Percentiles rank a stretch among this genome's conserved stretches.
Evolutionary conservation across 2,329 filamentous ascomycete species (phyloP).

Genomic region (Cladosporium colombiae): DNA sequence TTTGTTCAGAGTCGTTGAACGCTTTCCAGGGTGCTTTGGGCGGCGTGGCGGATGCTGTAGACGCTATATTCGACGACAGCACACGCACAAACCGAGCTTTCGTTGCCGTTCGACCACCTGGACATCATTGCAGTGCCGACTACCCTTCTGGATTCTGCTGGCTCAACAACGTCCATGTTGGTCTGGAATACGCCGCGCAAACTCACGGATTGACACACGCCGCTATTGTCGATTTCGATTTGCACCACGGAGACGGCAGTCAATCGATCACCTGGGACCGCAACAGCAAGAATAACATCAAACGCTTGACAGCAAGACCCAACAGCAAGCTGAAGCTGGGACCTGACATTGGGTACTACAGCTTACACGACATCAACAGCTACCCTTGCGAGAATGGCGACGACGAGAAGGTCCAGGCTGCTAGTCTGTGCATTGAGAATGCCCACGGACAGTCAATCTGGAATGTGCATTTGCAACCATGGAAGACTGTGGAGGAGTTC

Average conservation of each 20-base stretch:
- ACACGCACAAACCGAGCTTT: constrained; percentile 63
- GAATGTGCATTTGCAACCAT: constrained; percentile 91
- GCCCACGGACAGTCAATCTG: constrained; percentile 92
- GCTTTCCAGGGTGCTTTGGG: constrained; percentile 91
- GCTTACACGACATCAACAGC: constrained; percentile 96
- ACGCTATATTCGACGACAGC: constrained; percentile 69
- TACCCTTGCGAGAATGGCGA: constrained; percentile 97
- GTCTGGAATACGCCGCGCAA: constrained; percentile 85
- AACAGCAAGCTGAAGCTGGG: constrained; percentile 34
- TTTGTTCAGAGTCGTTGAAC: constrained; percentile 80
- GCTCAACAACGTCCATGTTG: constrained; percentile 97
- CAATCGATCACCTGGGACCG: constrained; percentile 91
- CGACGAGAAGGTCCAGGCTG: constrained; percentile 87
- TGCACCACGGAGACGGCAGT: constrained; percentile 94
- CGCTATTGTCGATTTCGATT: constrained; percentile 87
- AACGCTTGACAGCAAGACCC: constrained; percentile 34
- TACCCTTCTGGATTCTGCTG: constrained; percentile 96
- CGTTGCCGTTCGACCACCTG: constrained; percentile 87
- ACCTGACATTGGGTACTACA: constrained; percentile 81
- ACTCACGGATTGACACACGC: constrained; percentile 87
- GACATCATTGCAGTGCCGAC: constrained; percentile 89
- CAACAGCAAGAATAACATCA: constrained; percentile 64
- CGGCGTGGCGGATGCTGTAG: constrained; percentile 89
- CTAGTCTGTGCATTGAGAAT: constrained; percentile 90
- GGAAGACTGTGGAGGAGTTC: constrained; percentile 81